These are phyloP conservation scores for Syzygium oleosum DNA, from an alignment of 345 rosid genomes.

Conservation along the genomic window DNA sequence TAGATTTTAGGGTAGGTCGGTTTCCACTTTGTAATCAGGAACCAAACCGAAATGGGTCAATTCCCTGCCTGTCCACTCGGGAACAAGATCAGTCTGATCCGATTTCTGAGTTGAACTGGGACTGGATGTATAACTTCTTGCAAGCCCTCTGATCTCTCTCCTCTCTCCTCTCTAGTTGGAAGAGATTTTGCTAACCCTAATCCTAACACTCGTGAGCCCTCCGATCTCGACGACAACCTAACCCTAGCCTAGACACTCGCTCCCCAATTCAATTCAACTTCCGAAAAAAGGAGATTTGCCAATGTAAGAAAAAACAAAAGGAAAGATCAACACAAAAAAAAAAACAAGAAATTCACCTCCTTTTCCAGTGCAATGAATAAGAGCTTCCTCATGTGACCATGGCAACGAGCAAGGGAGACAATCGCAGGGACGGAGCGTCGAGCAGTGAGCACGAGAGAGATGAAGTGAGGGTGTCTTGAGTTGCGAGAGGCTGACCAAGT, in stretches of 20 bases:
- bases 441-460: background rate
- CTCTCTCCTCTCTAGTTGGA: background rate
- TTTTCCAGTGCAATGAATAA: background rate
- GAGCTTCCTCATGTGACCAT: background rate
- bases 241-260: background rate
- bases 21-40: accelerated
- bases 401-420: background rate
- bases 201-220: background rate
- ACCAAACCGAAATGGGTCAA: accelerated
- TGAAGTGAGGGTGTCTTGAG: background rate
- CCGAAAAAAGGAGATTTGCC: background rate
- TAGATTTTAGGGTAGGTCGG: accelerated
- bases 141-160: background rate
- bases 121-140: background rate
- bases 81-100: background rate
- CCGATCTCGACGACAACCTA: background rate
- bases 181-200: background rate
- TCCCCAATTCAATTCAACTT: background rate
- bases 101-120: background rate
- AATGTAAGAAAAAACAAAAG: background rate
- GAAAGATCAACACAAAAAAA: background rate
- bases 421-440: accelerated
- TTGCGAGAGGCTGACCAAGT: background rate
- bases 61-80: accelerated
- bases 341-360: background rate